Percentiles rank a stretch among this genome's conserved stretches.
These are phyloP conservation scores for Xerophyta viscosa DNA, from an alignment of 106 monocot genomes.

Conservation along the genomic window DNA sequence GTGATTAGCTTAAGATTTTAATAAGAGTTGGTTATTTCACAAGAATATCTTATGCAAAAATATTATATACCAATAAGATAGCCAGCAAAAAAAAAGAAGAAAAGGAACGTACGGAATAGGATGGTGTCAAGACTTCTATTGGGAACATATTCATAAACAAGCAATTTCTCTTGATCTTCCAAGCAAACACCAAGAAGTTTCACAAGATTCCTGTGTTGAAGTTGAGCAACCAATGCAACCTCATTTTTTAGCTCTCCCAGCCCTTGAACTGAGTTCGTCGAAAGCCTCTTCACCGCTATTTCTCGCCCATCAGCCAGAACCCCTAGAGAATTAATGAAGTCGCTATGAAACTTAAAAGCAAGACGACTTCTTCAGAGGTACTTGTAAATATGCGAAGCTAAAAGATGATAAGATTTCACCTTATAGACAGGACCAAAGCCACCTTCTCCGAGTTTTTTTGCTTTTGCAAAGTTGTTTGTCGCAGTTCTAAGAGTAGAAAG, in stretches of 20 bases:
- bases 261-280: slow-evolving; percentile 2
- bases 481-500: not conserved
- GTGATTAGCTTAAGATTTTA: too few species aligned
- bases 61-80: too few species aligned
- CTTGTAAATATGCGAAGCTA: not conserved
- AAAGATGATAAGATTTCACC: not conserved
- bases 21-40: too few species aligned
- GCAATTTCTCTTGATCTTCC: slow-evolving; percentile 2
- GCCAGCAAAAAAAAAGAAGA: too few species aligned
- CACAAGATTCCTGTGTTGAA: slow-evolving; percentile 5
- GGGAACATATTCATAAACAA: slow-evolving; percentile 7
- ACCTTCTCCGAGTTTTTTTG: slow-evolving; percentile 1
- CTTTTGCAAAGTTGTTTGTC: slow-evolving; percentile 1
- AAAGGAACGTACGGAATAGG: slow-evolving; percentile 3
- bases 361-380: not conserved
- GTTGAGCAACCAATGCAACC: not conserved
- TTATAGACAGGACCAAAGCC: slow-evolving; percentile 6
- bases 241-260: slow-evolving; percentile 4
- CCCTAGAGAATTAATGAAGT: too few species aligned
- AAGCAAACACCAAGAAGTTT: slow-evolving; percentile 2
- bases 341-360: not conserved
- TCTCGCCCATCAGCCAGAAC: slow-evolving; percentile 3
- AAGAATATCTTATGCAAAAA: too few species aligned
- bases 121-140: slow-evolving; percentile 1
- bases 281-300: slow-evolving; percentile 5